A percentile compares a stretch with the other conserved stretches of the same genome.
phyloP scores from a whole-genome alignment of 2,329 filamentous ascomycete genomes.

The Apiospora kogelbergensis region DNA sequence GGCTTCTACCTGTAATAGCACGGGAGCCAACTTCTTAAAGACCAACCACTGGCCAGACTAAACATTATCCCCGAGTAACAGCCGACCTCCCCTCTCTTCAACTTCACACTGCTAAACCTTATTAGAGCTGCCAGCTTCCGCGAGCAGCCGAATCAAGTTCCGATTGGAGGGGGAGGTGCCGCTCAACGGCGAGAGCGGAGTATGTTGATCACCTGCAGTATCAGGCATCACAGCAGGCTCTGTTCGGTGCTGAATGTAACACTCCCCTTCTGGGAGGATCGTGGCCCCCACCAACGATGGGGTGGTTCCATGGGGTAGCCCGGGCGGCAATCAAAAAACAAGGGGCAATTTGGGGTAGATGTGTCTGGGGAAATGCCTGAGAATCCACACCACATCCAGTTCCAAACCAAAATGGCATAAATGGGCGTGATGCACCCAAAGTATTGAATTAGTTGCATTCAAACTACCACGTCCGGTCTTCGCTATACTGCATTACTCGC shows the following conservation, averaged over 20 bases:
- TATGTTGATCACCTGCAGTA: not conserved
- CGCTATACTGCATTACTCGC: not conserved
- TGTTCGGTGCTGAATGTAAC: not conserved
- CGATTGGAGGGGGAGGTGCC: not conserved
- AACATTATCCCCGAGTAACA: not conserved
- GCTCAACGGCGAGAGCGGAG: not conserved
- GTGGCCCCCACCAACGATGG: not conserved
- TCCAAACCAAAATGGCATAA: not conserved
- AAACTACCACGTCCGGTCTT: not conserved
- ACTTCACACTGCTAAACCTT: not conserved
- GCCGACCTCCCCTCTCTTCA: not conserved
- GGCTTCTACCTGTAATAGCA: not conserved
- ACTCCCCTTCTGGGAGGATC: not conserved
- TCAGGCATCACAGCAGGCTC: not conserved
- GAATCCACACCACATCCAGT: not conserved
- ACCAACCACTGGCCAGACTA: not conserved
- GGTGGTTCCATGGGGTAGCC: not conserved
- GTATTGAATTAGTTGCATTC: not conserved
- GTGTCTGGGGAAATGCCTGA: not conserved
- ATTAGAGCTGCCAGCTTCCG: not conserved
- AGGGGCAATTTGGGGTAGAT: not conserved
- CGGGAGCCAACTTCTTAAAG: not conserved
- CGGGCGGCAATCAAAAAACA: not conserved
- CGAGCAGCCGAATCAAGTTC: not conserved
- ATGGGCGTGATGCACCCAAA: not conserved